Conservation (phyloP, 1,139 yeast species). For the Scheffersomyces illinoinensis region DNA sequence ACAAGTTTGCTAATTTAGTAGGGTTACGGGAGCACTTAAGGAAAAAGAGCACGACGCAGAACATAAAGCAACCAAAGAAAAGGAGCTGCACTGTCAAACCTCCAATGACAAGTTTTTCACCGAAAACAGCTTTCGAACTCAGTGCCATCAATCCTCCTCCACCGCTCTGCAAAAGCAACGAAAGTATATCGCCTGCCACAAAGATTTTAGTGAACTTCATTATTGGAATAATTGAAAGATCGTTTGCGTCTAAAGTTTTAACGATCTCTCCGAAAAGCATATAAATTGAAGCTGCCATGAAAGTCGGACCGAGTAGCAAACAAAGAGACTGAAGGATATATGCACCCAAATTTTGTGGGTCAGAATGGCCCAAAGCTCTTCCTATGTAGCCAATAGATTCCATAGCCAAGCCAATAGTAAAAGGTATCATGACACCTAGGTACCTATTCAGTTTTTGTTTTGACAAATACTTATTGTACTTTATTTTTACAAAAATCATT, state of each 20-base stretch:
- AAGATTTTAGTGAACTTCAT: slow-evolving; percentile 36
- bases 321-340: slow-evolving; percentile 34
- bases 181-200: slow-evolving; percentile 42
- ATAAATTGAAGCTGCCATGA: slow-evolving; percentile 46
- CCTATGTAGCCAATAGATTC: slow-evolving; percentile 36
- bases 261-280: slow-evolving; percentile 43
- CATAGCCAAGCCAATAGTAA: slow-evolving; percentile 22
- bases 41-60: background rate
- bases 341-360: slow-evolving; percentile 17
- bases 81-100: slow-evolving; percentile 36
- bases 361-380: slow-evolving; percentile 22
- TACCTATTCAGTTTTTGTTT: background rate
- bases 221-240: slow-evolving; percentile 27
- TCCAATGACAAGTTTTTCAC: slow-evolving; percentile 23
- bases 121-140: slow-evolving; percentile 10
- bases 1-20: slow-evolving; percentile 4
- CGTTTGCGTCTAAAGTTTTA: slow-evolving; percentile 22
- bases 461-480: too few relatives aligned
- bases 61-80: slow-evolving; percentile 32
- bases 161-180: slow-evolving; percentile 40
- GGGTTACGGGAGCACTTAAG: background rate
- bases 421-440: slow-evolving; percentile 14
- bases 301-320: slow-evolving; percentile 42
- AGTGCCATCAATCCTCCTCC: slow-evolving; percentile 44
- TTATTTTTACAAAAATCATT: slow-evolving; percentile 1